Conservation (phyloP, 2,329 filamentous ascomycete species). For the Sclerotinia trifoliorum region DNA sequence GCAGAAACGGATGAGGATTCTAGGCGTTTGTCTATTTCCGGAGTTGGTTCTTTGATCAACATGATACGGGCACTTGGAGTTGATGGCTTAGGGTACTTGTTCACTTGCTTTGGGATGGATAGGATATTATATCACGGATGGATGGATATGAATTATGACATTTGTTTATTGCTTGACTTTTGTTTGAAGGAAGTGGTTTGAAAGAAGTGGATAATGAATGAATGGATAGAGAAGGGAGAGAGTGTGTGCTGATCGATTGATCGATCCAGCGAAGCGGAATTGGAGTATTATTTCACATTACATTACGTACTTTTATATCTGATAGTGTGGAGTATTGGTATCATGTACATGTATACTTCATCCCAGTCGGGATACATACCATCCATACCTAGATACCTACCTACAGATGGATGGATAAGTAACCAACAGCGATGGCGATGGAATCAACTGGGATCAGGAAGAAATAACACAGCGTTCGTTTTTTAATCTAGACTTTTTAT, state of each 20-base stretch:
- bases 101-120: slow-evolving; percentile 1
- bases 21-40: background rate
- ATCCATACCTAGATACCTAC: no score
- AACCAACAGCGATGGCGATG: no score
- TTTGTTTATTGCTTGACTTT: background rate
- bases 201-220: slow-evolving; percentile 1
- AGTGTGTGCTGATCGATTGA: no score
- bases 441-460: no score
- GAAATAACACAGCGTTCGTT: no score
- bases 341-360: no score
- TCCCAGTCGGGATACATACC: no score
- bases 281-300: background rate
- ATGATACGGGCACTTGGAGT: slow-evolving; percentile 6
- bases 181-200: background rate
- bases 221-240: background rate
- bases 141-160: slow-evolving; percentile 10
- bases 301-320: background rate
- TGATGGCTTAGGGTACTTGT: background rate
- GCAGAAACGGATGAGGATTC: background rate
- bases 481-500: no score
- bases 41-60: slow-evolving; percentile 5
- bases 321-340: background rate
- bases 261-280: background rate
- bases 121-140: slow-evolving; percentile 17
- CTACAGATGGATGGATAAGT: no score